Percentiles rank a stretch among this genome's conserved stretches.
phyloP scores from a whole-genome alignment of 768 basidiomycete species.

The Psilocybe cyanescens region DNA sequence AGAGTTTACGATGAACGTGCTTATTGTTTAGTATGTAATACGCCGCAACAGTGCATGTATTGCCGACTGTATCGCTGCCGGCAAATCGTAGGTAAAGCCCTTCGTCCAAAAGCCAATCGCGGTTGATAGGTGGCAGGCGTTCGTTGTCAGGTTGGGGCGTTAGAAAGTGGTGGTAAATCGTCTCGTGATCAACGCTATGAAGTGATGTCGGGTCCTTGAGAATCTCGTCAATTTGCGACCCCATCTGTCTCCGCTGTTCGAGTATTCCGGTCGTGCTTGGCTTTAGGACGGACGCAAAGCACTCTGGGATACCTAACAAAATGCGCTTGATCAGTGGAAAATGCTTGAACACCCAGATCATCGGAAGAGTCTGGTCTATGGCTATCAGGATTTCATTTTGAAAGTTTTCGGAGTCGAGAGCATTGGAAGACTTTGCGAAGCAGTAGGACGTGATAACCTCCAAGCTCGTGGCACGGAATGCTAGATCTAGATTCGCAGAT shows the following conservation, averaged over 20 bases:
- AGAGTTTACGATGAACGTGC: constrained; percentile 30
- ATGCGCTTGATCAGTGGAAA: constrained; percentile 35
- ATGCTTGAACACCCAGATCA: constrained; percentile 42
- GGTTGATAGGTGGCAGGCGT: constrained; percentile 32
- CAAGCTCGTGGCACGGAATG: constrained; percentile 39
- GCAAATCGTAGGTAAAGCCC: constrained; percentile 41
- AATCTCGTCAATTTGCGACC: constrained; percentile 37
- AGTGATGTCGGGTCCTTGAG: constrained; percentile 35
- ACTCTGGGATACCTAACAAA: constrained; percentile 35
- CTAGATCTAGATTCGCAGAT: constrained; percentile 39
- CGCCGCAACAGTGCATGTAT: constrained; percentile 38
- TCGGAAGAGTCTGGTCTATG: constrained; percentile 39
- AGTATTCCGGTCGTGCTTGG: constrained; percentile 38
- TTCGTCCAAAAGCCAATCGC: constrained; percentile 39
- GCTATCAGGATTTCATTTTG: constrained; percentile 34
- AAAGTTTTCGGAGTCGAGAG: constrained; percentile 34
- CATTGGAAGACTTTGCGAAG: constrained; percentile 36
- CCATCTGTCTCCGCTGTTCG: constrained; percentile 36
- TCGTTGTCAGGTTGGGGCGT: constrained; percentile 34
- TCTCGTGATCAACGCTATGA: constrained; percentile 36
- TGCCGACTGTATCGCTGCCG: constrained; percentile 48
- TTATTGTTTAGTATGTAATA: constrained; percentile 39
- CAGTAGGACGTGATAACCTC: constrained; percentile 46
- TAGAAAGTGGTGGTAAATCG: constrained; percentile 40
- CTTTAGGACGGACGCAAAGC: constrained; percentile 34